Conservation (phyloP, 441 rosid species). For the Croton setiger region DNA sequence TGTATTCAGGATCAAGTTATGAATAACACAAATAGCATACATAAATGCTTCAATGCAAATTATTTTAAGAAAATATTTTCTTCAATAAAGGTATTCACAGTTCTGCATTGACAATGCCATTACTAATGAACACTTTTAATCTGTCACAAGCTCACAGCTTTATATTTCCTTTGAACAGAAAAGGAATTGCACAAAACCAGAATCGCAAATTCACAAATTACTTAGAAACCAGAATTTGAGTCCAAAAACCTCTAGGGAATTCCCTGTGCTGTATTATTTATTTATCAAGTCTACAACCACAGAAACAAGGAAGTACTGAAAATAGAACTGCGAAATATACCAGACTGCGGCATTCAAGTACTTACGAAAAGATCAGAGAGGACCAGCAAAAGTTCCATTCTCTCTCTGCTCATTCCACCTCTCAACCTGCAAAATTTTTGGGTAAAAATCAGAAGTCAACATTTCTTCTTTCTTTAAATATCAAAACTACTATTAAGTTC, state of each 20-base stretch:
- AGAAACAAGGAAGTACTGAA: neutral
- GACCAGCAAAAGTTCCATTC: constrained; percentile 88
- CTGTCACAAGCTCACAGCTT: no score
- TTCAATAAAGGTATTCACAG: no score
- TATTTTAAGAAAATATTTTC: no score
- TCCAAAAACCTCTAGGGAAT: neutral
- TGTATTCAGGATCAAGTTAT: no score
- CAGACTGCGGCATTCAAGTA: neutral
- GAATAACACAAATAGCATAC: no score
- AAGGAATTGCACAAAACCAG: neutral
- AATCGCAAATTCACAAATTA: neutral
- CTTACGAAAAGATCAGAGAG: constrained; percentile 34
- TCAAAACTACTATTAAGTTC: neutral
- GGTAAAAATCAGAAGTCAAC: neutral
- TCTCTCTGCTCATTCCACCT: constrained; percentile 95
- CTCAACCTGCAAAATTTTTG: constrained; percentile 46
- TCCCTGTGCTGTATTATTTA: constrained; percentile 5
- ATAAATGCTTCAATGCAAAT: no score
- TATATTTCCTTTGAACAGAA: no score
- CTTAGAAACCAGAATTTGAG: neutral
- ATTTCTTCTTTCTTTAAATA: neutral
- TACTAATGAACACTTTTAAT: no score
- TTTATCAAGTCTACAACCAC: constrained; percentile 1
- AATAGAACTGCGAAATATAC: neutral
- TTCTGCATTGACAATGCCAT: no score